These are phyloP conservation scores for Aspergillus transmontanensis DNA, from an alignment of 2,329 filamentous ascomycete species.

Conservation along the genomic window DNA sequence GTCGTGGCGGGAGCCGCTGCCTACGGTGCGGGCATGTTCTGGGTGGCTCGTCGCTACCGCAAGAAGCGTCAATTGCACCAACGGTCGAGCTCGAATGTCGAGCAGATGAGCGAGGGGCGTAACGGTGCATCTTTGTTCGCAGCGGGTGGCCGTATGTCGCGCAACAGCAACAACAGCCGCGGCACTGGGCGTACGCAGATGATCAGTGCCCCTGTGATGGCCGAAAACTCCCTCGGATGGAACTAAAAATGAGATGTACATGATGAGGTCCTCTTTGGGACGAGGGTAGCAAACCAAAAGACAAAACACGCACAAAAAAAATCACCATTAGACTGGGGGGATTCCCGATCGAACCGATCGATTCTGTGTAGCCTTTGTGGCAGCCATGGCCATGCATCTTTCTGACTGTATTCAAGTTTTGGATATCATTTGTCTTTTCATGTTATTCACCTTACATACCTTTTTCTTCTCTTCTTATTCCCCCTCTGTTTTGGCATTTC, in stretches of 20 bases:
- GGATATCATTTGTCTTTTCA: conserved; percentile 19
- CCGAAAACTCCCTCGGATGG: conserved; percentile 95
- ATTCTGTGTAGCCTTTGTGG: neutral
- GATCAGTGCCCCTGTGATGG: conserved; percentile 88
- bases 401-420: conserved; percentile 25
- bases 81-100: conserved; percentile 70
- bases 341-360: neutral
- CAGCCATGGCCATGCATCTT: conserved; percentile 24
- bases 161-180: conserved; percentile 66
- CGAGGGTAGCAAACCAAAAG: conserved; percentile 18
- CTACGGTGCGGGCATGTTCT: conserved; percentile 95
- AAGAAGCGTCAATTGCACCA: conserved; percentile 77
- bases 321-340: neutral
- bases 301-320: conserved; percentile 12
- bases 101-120: conserved; percentile 68
- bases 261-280: neutral
- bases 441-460: conserved; percentile 27
- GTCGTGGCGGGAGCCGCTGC: conserved; percentile 76
- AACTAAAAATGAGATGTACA: conserved; percentile 61
- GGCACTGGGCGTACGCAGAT: conserved; percentile 67
- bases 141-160: conserved; percentile 48
- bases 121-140: conserved; percentile 42
- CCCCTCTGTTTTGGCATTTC: conserved; percentile 34
- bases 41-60: conserved; percentile 87
- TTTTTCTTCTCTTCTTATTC: conserved; percentile 34